Percentiles rank a stretch among this genome's conserved stretches.
phyloP scores from a whole-genome alignment of 257 asterid species.

The Solanum bukasovii region DNA sequence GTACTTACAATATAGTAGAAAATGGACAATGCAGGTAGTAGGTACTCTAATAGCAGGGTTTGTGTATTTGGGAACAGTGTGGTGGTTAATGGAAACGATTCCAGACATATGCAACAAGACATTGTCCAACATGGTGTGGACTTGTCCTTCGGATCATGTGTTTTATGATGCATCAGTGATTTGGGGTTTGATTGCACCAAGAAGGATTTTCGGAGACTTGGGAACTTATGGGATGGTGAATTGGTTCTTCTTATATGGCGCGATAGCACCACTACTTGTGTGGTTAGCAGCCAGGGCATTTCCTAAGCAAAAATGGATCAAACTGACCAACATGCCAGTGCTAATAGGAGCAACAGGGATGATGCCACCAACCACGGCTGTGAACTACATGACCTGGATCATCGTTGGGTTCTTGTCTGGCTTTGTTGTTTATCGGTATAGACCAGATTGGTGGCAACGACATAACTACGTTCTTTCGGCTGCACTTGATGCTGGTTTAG shows the following conservation, averaged over 20 bases:
- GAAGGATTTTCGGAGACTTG: slow-evolving; percentile 65
- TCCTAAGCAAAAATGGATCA: slow-evolving; percentile 62
- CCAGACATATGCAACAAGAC: slow-evolving; percentile 46
- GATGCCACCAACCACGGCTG: slow-evolving; percentile 95
- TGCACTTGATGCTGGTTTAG: slow-evolving; percentile 44
- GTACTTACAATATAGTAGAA: not conserved
- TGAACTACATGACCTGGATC: slow-evolving; percentile 77
- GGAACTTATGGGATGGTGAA: slow-evolving; percentile 55
- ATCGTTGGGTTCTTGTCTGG: slow-evolving; percentile 71
- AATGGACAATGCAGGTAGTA: slow-evolving; percentile 29
- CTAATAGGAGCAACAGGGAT: slow-evolving; percentile 54
- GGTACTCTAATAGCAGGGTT: slow-evolving; percentile 70
- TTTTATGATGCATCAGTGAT: slow-evolving; percentile 80
- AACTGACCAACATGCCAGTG: slow-evolving; percentile 66
- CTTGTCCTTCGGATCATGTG: slow-evolving; percentile 71
- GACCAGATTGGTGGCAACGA: slow-evolving; percentile 70
- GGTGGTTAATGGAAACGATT: slow-evolving; percentile 86
- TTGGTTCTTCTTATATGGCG: slow-evolving; percentile 82
- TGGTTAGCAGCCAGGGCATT: slow-evolving; percentile 63
- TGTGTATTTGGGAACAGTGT: slow-evolving; percentile 64
- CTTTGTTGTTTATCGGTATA: slow-evolving; percentile 44
- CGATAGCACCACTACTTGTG: slow-evolving; percentile 61
- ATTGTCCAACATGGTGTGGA: slow-evolving; percentile 48
- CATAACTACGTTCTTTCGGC: slow-evolving; percentile 82
- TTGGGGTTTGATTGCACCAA: slow-evolving; percentile 86